Percentiles rank a stretch among this genome's conserved stretches.
Conservation (phyloP, 2,329 filamentous ascomycete genomes). For the Cladophialophora chaetospira region DNA sequence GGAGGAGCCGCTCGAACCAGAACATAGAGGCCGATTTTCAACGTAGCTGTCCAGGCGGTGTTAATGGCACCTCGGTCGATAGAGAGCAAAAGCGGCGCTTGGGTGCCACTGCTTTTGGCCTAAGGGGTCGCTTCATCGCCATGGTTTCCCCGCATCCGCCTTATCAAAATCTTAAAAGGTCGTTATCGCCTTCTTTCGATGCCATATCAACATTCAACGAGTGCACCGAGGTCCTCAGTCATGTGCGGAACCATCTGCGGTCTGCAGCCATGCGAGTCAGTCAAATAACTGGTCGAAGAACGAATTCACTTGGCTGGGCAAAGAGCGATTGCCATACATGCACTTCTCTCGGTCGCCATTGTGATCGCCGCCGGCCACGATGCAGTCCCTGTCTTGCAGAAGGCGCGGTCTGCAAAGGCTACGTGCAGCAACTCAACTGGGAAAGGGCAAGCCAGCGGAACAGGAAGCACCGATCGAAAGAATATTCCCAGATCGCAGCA, state of each 20-base stretch:
- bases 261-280: constrained; percentile 9
- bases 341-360: constrained; percentile 20
- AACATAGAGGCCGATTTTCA: too few relatives aligned
- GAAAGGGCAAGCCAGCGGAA: constrained; percentile 18
- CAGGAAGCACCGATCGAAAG: constrained; percentile 13
- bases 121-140: too few relatives aligned
- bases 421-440: constrained; percentile 31
- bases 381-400: constrained; percentile 29
- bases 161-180: neutral
- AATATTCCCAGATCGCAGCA: neutral
- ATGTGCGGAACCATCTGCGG: constrained; percentile 11
- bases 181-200: neutral
- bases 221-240: neutral
- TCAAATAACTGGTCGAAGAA: constrained; percentile 22
- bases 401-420: constrained; percentile 29
- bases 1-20: too few relatives aligned
- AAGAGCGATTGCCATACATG: constrained; percentile 33
- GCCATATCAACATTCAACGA: neutral
- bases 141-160: too few relatives aligned
- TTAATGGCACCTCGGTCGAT: too few relatives aligned
- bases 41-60: too few relatives aligned
- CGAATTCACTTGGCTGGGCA: constrained; percentile 33
- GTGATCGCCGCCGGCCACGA: constrained; percentile 30
- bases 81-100: too few relatives aligned
- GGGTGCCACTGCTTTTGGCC: too few relatives aligned